phyloP scores from a whole-genome alignment of 192 early-diverging fungal species.

The Backusella sp. region DNA sequence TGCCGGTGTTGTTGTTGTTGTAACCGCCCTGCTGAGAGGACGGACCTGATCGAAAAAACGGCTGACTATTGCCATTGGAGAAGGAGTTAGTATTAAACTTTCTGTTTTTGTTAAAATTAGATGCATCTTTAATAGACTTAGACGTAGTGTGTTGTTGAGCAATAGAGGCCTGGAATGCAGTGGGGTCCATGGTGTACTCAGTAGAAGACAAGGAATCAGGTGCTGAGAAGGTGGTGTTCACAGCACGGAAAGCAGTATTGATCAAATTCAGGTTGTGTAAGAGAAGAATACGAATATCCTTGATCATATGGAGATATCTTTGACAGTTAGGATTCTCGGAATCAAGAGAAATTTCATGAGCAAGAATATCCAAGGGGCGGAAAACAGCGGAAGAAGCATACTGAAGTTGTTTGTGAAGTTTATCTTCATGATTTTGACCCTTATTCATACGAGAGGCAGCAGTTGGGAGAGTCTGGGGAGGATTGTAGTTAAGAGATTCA shows the following conservation, averaged over 20 bases:
- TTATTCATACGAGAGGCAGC: background rate
- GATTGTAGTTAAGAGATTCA: background rate
- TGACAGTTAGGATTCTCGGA: background rate
- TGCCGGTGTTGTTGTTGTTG: background rate
- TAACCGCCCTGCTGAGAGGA: slow-evolving; percentile 24
- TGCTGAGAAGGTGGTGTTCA: no score
- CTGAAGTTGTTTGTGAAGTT: background rate
- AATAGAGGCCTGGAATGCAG: no score
- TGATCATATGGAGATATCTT: background rate
- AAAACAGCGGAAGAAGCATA: no score
- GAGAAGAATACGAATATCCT: background rate
- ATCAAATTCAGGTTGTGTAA: no score
- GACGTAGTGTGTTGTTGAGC: no score
- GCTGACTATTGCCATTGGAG: no score
- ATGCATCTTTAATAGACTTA: no score
- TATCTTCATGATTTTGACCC: background rate
- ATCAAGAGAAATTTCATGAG: background rate
- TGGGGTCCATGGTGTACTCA: no score
- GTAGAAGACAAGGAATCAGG: no score
- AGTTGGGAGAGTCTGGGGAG: background rate
- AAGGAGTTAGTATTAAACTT: no score
- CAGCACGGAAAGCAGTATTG: no score
- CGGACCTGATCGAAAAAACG: slow-evolving; percentile 4
- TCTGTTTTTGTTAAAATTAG: no score
- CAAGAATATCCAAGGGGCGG: background rate